Conservation (phyloP, 1,284 basidiomycete species). For the Leccinum pachyderme region DNA sequence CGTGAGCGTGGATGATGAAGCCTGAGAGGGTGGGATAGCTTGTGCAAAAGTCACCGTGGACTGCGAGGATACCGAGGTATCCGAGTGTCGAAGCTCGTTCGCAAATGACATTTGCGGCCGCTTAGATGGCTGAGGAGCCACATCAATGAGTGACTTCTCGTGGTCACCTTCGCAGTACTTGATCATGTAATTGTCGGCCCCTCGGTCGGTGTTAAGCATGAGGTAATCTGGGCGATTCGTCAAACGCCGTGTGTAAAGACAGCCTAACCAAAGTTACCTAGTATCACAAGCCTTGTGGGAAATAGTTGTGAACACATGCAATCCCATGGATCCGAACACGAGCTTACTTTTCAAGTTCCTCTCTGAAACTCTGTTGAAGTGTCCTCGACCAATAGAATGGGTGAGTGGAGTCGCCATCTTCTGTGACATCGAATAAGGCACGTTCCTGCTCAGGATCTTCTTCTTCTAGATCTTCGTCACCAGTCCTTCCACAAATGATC, state of each 20-base stretch:
- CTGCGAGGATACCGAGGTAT: constrained; percentile 41
- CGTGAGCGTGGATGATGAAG: constrained; percentile 31
- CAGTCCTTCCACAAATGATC: constrained; percentile 77
- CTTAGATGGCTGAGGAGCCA: constrained; percentile 68
- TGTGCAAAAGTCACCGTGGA: constrained; percentile 37
- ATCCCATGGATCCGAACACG: not conserved
- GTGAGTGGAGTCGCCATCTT: constrained; percentile 47
- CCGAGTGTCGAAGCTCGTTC: constrained; percentile 58
- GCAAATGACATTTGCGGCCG: constrained; percentile 66
- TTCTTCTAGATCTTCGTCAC: constrained; percentile 69
- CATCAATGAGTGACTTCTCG: constrained; percentile 70
- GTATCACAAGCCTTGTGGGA: constrained; percentile 65
- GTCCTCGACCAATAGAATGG: constrained; percentile 81
- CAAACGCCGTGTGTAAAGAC: not conserved
- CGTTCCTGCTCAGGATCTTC: constrained; percentile 69
- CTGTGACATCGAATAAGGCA: constrained; percentile 60
- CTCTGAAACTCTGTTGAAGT: constrained; percentile 77
- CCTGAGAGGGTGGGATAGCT: constrained; percentile 35
- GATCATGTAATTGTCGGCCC: constrained; percentile 87
- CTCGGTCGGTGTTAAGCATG: constrained; percentile 86
- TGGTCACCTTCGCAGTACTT: constrained; percentile 78
- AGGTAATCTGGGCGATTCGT: constrained; percentile 61
- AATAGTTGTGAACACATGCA: constrained; percentile 6
- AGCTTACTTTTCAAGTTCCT: constrained; percentile 82
- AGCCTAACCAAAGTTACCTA: constrained; percentile 47